Evolutionary conservation across 2,329 filamentous ascomycete species (phyloP), one percentile per base, ranked within the genome.

Genomic region (Colletotrichum truncatum): DNA sequence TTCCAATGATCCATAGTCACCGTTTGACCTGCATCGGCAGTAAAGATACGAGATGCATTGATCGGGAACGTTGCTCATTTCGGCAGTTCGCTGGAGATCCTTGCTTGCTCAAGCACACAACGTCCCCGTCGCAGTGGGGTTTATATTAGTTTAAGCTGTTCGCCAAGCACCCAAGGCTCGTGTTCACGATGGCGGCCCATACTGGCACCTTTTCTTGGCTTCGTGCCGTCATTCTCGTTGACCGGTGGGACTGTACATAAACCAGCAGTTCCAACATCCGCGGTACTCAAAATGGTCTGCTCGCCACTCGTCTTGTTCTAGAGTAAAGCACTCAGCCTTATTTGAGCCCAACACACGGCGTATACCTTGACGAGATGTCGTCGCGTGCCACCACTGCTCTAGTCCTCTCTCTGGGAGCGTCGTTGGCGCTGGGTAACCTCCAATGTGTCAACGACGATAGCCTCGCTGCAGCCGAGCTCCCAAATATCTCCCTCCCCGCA

Each of bases 401-500:
- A 18, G 41, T 65, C 3, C 41, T 65, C 2, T 8, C 56, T 8
- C 16, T 55, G 16, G 56, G 56, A 10, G 28, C 34, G 2, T 55
- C 62, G 18, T 30, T n/a, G 30, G 48, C 39, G 9, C 16, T 62
- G 11, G 41, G 18, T 2, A 54, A 38, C 30, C 48, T 54, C n/a
- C 62, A 30, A 6, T 65, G 62, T 34, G 12, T 54, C 56, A 61
- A 65, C 26, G 56, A 65, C 34, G 62, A 62, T 16, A 21, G 18
- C 6, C 12, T 54, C 1, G 34, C 43, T 18, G 41, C 49, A 3
- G 10, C 25, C 2, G 49, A 61, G 48, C 25, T 38, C 3, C 62
- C 62, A n/a, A 18, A 10, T 11, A 21, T 25, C 12, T 10, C 39
- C 4, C 14, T 65, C 3, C 56, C 61, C 2, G 14, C 34, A 1